These are phyloP conservation scores for Lactuca sativa DNA, from an alignment of 129 eudicot species.

Conservation along the genomic window DNA sequence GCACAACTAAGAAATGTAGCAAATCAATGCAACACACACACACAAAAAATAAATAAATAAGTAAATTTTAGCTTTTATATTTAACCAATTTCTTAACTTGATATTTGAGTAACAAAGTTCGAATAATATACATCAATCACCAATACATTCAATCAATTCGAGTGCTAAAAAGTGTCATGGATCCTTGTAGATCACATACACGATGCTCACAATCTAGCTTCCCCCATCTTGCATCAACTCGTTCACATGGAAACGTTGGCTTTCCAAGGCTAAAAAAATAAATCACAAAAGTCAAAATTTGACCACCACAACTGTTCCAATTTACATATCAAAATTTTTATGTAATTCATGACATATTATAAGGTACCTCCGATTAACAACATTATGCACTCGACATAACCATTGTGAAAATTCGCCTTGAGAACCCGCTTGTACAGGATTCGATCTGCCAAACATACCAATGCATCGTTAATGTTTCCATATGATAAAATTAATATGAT, in stretches of 20 bases:
- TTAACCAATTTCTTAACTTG: constrained; percentile 19
- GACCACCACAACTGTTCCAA: background rate
- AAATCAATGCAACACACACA: background rate
- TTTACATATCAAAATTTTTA: background rate
- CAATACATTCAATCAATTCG: constrained; percentile 16
- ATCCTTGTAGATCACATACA: constrained; percentile 83
- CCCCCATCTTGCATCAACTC: constrained; percentile 98
- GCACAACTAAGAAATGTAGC: background rate
- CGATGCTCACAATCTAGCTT: constrained; percentile 94
- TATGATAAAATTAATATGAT: background rate
- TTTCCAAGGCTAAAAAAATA: constrained; percentile 62
- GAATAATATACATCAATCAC: background rate
- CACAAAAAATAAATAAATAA: background rate
- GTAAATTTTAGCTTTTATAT: constrained; percentile 5
- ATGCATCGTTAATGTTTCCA: constrained; percentile 11
- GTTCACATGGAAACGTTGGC: constrained; percentile 77
- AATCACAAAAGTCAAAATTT: background rate
- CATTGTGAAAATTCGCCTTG: constrained; percentile 88
- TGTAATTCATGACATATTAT: background rate
- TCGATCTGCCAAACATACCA: constrained; percentile 51
- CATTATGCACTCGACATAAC: constrained; percentile 87
- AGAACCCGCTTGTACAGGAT: constrained; percentile 84
- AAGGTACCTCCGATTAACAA: constrained; percentile 83
- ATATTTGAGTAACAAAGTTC: constrained; percentile 12
- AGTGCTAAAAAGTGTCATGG: constrained; percentile 38